phyloP scores from a whole-genome alignment of 2,329 filamentous ascomycete species.

The Talaromyces sp. region DNA sequence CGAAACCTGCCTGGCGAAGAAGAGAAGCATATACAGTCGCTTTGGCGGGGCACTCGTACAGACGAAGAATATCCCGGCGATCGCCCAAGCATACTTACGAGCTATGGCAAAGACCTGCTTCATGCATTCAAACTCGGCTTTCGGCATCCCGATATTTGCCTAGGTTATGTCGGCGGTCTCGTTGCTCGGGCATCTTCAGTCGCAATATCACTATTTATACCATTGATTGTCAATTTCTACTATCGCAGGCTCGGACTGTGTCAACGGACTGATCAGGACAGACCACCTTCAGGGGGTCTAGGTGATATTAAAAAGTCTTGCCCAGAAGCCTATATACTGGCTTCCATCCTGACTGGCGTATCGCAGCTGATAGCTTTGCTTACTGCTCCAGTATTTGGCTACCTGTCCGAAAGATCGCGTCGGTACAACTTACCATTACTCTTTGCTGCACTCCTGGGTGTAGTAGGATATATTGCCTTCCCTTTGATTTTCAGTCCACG shows the following conservation, averaged over 20 bases:
- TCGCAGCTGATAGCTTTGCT: slow-evolving; percentile 83
- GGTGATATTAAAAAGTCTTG: slow-evolving; percentile 79
- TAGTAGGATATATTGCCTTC: slow-evolving; percentile 73
- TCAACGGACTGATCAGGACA: slow-evolving; percentile 42
- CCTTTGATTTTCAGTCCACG: slow-evolving; percentile 75
- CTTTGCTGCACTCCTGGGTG: slow-evolving; percentile 66
- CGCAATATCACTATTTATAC: slow-evolving; percentile 90
- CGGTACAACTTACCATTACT: slow-evolving; percentile 71
- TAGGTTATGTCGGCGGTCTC: slow-evolving; percentile 91
- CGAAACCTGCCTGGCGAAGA: slow-evolving; percentile 67
- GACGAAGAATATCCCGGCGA: slow-evolving; percentile 1
- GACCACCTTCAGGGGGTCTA: slow-evolving; percentile 27
- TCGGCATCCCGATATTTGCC: slow-evolving; percentile 70
- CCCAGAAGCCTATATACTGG: slow-evolving; percentile 78
- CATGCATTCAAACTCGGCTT: slow-evolving; percentile 67
- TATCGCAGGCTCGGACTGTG: slow-evolving; percentile 81
- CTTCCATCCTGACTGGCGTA: slow-evolving; percentile 80
- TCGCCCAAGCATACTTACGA: not conserved
- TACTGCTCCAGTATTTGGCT: slow-evolving; percentile 83
- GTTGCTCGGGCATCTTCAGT: slow-evolving; percentile 93
- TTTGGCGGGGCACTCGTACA: slow-evolving; percentile 31
- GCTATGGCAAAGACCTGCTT: slow-evolving; percentile 53
- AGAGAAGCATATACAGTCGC: slow-evolving; percentile 64
- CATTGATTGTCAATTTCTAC: slow-evolving; percentile 86
- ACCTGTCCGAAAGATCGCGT: slow-evolving; percentile 65